Evolutionary conservation across 805 yeast genomes (phyloP).

Genomic region (Nakazawaea holstii): DNA sequence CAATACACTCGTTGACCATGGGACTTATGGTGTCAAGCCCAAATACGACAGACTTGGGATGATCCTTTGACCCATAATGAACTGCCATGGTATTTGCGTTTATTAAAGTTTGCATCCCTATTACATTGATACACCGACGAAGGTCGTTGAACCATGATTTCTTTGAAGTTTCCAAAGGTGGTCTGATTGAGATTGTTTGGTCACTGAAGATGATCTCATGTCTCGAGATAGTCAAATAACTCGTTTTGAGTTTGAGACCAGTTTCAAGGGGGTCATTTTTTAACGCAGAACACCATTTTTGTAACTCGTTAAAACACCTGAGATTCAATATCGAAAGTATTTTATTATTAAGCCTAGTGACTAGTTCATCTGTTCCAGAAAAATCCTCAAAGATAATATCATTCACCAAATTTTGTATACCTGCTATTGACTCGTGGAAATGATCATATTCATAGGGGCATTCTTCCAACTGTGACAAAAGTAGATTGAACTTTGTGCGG

Average conservation of each 20-base stretch:
- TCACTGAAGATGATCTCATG: constrained; percentile 35
- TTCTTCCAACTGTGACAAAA: constrained; percentile 19
- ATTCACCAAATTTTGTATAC: constrained; percentile 32
- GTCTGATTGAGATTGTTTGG: constrained; percentile 30
- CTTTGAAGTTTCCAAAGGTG: constrained; percentile 35
- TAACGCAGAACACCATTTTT: constrained; percentile 4
- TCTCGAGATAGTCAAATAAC: constrained; percentile 7
- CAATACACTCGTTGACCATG: constrained; percentile 16
- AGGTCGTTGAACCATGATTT: constrained; percentile 19
- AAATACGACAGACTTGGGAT: neutral
- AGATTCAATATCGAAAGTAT: constrained; percentile 22
- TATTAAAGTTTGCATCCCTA: constrained; percentile 23
- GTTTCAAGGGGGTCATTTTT: neutral
- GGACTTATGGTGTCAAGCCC: neutral
- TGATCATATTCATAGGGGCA: constrained; percentile 20
- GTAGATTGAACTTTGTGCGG: constrained; percentile 19
- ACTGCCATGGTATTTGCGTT: constrained; percentile 19
- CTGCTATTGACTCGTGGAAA: constrained; percentile 18
- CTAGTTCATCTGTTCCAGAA: constrained; percentile 26
- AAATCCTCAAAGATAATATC: constrained; percentile 31
- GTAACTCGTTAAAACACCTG: constrained; percentile 20
- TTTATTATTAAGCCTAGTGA: constrained; percentile 26
- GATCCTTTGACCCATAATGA: neutral
- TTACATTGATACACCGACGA: constrained; percentile 19
- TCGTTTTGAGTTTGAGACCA: constrained; percentile 1